These are phyloP conservation scores for Fallopia convolvulus DNA, from an alignment of 148 eudicot species.

Conservation along the genomic window DNA sequence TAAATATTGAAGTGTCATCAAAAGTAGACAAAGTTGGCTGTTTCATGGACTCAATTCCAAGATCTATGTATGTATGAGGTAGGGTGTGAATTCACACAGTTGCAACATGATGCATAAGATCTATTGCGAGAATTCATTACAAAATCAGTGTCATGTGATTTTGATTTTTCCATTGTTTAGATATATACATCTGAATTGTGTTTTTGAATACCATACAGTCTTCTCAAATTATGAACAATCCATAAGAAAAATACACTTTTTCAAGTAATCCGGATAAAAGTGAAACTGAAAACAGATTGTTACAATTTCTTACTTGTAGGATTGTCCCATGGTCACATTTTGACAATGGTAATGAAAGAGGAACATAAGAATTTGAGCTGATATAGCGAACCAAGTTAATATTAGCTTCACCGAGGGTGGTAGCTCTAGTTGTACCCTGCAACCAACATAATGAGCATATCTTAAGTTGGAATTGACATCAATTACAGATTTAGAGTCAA, in stretches of 20 bases:
- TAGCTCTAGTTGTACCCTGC: conserved; percentile 66
- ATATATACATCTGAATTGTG: no score
- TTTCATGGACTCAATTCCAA: not conserved
- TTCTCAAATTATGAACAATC: no score
- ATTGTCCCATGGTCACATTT: conserved; percentile 57
- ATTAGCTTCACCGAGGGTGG: conserved; percentile 61
- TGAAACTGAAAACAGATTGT: not conserved
- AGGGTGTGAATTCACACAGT: not conserved
- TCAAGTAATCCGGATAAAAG: not conserved
- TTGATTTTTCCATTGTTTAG: no score
- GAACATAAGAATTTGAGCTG: conserved; percentile 29
- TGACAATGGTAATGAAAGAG: conserved; percentile 44
- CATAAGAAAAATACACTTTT: no score
- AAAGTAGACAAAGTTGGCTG: not conserved
- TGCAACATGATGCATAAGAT: not conserved
- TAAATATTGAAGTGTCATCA: not conserved
- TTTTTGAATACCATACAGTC: no score
- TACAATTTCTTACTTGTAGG: conserved; percentile 41
- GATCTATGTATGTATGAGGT: not conserved
- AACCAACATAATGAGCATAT: conserved; percentile 7
- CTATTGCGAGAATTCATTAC: no score
- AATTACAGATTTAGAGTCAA: not conserved
- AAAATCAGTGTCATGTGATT: no score
- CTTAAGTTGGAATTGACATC: not conserved
- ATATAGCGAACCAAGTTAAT: conserved; percentile 36